Conservation (phyloP, 352 stramenopile species). For the Globisporangium splendens region DNA sequence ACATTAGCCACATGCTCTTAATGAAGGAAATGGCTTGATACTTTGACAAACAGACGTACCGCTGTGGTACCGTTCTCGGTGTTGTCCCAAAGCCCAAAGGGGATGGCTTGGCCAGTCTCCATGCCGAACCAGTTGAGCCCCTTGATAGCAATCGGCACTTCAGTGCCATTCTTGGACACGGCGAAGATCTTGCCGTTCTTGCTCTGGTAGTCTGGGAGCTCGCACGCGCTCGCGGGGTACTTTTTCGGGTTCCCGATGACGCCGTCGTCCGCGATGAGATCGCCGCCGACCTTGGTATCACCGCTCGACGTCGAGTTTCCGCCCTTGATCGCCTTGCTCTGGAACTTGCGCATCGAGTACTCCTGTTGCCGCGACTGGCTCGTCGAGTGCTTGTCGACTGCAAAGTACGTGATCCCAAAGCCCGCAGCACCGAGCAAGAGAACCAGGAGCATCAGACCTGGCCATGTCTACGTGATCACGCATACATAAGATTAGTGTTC, state of each 20-base stretch:
- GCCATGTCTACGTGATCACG: constrained; percentile 3
- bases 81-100: constrained; percentile 76
- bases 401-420: constrained; percentile 16
- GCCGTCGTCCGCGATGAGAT: constrained; percentile 9
- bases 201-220: constrained; percentile 25
- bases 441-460: constrained; percentile 12
- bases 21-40: no score
- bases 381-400: constrained; percentile 12
- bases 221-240: constrained; percentile 20
- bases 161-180: constrained; percentile 40
- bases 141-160: constrained; percentile 51
- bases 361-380: constrained; percentile 16
- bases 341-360: constrained; percentile 22
- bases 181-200: constrained; percentile 21
- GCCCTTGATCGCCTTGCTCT: constrained; percentile 5
- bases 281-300: constrained; percentile 9
- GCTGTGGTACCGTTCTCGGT: constrained; percentile 54
- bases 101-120: constrained; percentile 52
- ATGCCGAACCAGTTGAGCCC: constrained; percentile 79
- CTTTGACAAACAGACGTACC: constrained; percentile 14
- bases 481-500: not conserved
- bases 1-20: no score
- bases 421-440: constrained; percentile 5
- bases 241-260: constrained; percentile 22
- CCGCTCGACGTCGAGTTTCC: constrained; percentile 24